Evolutionary conservation across 352 stramenopile species (phyloP).

Genomic region (Pythium monospermum): DNA sequence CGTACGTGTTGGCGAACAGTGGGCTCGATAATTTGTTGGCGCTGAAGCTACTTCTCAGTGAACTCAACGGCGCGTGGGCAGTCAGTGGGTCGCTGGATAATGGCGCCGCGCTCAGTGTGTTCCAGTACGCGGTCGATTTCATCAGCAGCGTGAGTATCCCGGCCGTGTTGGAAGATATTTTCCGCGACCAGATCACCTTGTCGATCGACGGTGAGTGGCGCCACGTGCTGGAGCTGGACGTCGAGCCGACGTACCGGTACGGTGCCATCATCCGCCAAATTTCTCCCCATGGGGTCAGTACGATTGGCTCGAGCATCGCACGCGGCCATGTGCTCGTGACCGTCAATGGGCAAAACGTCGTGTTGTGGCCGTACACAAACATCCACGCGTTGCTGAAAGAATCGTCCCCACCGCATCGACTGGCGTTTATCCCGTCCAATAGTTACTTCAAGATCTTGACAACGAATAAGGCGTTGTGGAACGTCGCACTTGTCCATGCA

Average conservation of each 20-base stretch:
- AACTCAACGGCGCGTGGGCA: slow-evolving; percentile 69
- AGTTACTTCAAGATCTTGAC: slow-evolving; percentile 88
- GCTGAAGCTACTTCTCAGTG: slow-evolving; percentile 68
- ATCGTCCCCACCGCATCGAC: slow-evolving; percentile 62
- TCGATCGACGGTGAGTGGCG: slow-evolving; percentile 85
- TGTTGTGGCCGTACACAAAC: slow-evolving; percentile 77
- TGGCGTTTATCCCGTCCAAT: slow-evolving; percentile 79
- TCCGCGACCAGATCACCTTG: slow-evolving; percentile 87
- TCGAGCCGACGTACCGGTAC: slow-evolving; percentile 81
- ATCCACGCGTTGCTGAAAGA: slow-evolving; percentile 60
- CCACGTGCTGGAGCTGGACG: slow-evolving; percentile 73
- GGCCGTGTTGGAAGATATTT: slow-evolving; percentile 85
- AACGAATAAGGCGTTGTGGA: slow-evolving; percentile 85
- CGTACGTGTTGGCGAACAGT: slow-evolving; percentile 85
- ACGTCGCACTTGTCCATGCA: slow-evolving; percentile 83
- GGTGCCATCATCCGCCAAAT: slow-evolving; percentile 77
- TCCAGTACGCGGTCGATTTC: slow-evolving; percentile 79
- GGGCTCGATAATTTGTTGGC: slow-evolving; percentile 79
- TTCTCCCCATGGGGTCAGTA: slow-evolving; percentile 61
- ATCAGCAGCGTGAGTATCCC: slow-evolving; percentile 85
- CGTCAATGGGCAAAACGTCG: slow-evolving; percentile 84
- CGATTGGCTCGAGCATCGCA: slow-evolving; percentile 67
- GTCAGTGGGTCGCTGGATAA: slow-evolving; percentile 56
- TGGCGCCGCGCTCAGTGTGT: slow-evolving; percentile 60
- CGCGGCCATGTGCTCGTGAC: slow-evolving; percentile 80